These are phyloP conservation scores for Aureobasidium sp. DNA, from an alignment of 2,329 filamentous ascomycete species.

Conservation along the genomic window DNA sequence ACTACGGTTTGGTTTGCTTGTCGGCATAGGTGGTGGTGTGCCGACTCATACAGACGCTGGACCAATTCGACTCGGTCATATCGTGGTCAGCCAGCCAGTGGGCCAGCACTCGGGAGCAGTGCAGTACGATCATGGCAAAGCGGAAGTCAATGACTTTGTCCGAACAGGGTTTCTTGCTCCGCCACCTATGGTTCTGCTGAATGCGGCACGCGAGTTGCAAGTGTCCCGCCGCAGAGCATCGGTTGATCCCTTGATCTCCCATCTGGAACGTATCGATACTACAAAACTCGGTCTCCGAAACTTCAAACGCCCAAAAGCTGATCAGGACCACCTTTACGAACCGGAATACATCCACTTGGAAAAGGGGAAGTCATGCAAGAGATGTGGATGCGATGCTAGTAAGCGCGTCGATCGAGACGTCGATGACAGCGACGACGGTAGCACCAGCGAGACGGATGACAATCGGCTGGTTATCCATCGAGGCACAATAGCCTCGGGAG, in stretches of 20 bases:
- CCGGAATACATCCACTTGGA: not conserved
- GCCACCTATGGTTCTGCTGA: constrained; percentile 2
- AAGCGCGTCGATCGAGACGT: not conserved
- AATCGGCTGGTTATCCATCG: constrained; percentile 14
- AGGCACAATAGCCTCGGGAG: constrained; percentile 19
- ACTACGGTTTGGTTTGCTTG: constrained; percentile 13
- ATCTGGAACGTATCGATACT: not conserved
- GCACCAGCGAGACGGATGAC: not conserved
- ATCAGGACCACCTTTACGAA: not conserved
- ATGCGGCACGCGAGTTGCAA: not conserved
- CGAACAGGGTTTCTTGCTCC: not conserved
- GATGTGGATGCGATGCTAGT: not conserved
- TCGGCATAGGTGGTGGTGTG: constrained; percentile 14
- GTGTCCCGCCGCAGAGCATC: not conserved
- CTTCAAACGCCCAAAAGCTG: not conserved
- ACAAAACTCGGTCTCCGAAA: not conserved
- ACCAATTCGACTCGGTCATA: constrained; percentile 8
- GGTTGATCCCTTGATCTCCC: not conserved
- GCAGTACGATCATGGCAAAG: constrained; percentile 13
- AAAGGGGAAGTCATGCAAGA: not conserved
- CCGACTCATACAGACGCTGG: not conserved
- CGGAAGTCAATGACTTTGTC: not conserved
- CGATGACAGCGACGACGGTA: not conserved
- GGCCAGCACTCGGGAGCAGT: constrained; percentile 6
- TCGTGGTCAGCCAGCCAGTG: constrained; percentile 12